Evolutionary conservation across 2,329 filamentous ascomycete species (phyloP), one percentile per base, ranked within the genome.

Genomic region (Beauveria rudraprayagi): DNA sequence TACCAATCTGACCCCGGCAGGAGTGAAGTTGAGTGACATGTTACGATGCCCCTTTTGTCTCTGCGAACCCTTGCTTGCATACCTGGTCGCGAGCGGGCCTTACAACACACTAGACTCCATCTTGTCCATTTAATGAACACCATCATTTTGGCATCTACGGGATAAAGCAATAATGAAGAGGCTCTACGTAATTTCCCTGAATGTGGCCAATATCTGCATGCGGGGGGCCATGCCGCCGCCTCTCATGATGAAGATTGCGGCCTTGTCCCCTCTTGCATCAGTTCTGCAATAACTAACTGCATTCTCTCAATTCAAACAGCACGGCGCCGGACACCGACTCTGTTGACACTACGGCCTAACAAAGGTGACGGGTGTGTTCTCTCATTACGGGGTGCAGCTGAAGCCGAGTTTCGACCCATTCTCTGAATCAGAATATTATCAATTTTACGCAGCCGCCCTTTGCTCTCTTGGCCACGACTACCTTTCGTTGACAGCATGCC

Each of bases 361-460:
- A 2, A 28, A 46, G 57, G 57, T 54, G 48, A 11, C 57, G 57
- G 28, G 48, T 54, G 57, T 60, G 57, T 60, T 37, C 57, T 60
- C 41, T 60, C 57, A 8, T 60, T 53, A 60, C 17, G 57, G 40
- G 47, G 26, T 26, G 10, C 24, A 8, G 44, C 37, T 26, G 3
- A 24, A 14, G 34, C n/a, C 28, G 24, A 51, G 22, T 19, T 19
- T 22, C n/a, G 17, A 26, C 37, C 28, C 4, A 28, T 48, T 34
- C 19, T 43, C 37, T 24, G 30, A 43, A 14, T 37, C 10, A 24
- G 11, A 22, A 5, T 3, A 50, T 2, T 1, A 2, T 37, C 9
- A 14, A 28, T 28, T 26, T 2, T 8, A 37, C 37, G n/a, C 6
- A 17, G 3, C 7, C 43, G 24, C 28, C 46, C 16, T 34, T 28